Evolutionary conservation across 2,329 filamentous ascomycete genomes (phyloP).

Genomic region (Fusarium zealandicum): DNA sequence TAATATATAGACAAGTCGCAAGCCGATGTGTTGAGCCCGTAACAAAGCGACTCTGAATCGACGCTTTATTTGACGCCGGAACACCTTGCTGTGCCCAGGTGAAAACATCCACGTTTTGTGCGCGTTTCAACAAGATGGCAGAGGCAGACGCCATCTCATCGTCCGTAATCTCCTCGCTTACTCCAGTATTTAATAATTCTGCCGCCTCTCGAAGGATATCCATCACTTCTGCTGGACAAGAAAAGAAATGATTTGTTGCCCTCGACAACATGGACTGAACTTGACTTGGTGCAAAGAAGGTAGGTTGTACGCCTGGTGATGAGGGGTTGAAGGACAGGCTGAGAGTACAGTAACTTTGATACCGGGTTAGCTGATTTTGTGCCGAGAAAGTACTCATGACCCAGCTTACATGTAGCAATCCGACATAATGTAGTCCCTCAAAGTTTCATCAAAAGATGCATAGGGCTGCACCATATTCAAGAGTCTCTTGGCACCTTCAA

Average conservation of each 20-base stretch:
- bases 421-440: slow-evolving; percentile 55
- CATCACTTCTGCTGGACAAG: slow-evolving; percentile 53
- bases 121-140: slow-evolving; percentile 46
- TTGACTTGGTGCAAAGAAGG: slow-evolving; percentile 45
- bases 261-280: slow-evolving; percentile 48
- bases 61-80: slow-evolving; percentile 44
- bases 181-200: slow-evolving; percentile 45
- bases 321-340: slow-evolving; percentile 52
- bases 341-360: slow-evolving; percentile 51
- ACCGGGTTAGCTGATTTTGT: neutral
- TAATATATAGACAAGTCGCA: slow-evolving; percentile 54
- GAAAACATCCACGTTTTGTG: slow-evolving; percentile 49
- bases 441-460: slow-evolving; percentile 42
- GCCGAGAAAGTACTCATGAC: neutral
- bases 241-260: slow-evolving; percentile 55
- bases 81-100: slow-evolving; percentile 50
- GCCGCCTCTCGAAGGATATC: slow-evolving; percentile 52
- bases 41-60: slow-evolving; percentile 47
- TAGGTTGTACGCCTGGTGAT: slow-evolving; percentile 38
- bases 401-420: slow-evolving; percentile 54
- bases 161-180: slow-evolving; percentile 31
- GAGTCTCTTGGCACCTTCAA: slow-evolving; percentile 54
- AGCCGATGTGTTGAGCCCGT: slow-evolving; percentile 52
- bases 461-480: slow-evolving; percentile 50
- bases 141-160: slow-evolving; percentile 40